phyloP scores from a whole-genome alignment of 768 basidiomycete genomes.

The Rhodotorula graminis region DNA sequence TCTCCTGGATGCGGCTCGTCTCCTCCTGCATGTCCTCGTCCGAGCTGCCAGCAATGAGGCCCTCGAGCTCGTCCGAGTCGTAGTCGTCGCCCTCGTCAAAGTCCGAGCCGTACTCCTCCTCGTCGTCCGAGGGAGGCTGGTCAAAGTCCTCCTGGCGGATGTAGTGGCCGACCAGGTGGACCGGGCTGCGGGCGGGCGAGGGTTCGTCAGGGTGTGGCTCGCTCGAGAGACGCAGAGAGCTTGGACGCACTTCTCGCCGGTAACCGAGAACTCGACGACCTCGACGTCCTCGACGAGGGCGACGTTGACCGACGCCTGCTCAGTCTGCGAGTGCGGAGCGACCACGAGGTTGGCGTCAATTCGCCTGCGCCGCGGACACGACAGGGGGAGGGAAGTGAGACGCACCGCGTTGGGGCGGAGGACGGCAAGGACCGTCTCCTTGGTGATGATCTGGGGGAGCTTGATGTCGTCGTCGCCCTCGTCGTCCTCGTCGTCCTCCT shows the following conservation, averaged over 20 bases:
- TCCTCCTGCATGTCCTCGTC: constrained; percentile 55
- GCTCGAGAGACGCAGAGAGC: too few relatives aligned
- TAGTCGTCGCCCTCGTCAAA: constrained; percentile 49
- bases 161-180: constrained; percentile 41
- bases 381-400: neutral
- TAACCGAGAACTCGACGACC: constrained; percentile 38
- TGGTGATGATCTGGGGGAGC: constrained; percentile 44
- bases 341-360: neutral
- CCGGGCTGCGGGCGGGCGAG: constrained; percentile 35
- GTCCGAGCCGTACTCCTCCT: constrained; percentile 38
- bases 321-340: constrained; percentile 41
- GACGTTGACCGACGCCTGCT: constrained; percentile 39
- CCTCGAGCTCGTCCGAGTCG: constrained; percentile 9
- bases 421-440: constrained; percentile 45
- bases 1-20: constrained; percentile 37
- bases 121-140: constrained; percentile 36
- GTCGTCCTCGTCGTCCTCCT: constrained; percentile 50
- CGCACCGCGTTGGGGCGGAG: constrained; percentile 32
- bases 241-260: constrained; percentile 32
- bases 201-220: neutral
- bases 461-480: constrained; percentile 55
- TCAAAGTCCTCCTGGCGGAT: constrained; percentile 40
- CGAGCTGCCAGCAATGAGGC: constrained; percentile 45
- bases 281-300: constrained; percentile 41
- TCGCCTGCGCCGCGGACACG: neutral